These are phyloP conservation scores for Bipolaris victoriae DNA, from an alignment of 2,329 filamentous ascomycete genomes.

Conservation along the genomic window DNA sequence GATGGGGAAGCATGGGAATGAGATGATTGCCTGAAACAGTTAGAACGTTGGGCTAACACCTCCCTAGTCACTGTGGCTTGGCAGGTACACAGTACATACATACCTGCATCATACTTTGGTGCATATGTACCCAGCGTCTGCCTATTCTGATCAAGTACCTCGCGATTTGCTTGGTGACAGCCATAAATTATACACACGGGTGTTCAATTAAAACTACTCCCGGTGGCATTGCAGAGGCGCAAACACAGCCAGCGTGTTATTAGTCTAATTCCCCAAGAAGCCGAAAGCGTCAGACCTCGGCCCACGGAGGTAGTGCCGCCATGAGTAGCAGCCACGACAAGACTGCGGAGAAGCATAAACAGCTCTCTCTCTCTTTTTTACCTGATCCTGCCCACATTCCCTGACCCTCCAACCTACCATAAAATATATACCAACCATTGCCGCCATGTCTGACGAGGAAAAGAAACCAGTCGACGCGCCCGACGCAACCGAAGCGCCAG, in stretches of 20 bases:
- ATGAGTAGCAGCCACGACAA: background rate
- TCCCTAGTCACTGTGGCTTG: background rate
- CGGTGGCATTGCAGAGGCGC: background rate
- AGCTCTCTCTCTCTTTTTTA: slow-evolving; percentile 18
- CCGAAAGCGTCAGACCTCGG: slow-evolving; percentile 23
- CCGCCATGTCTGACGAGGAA: slow-evolving; percentile 40
- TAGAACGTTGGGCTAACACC: background rate
- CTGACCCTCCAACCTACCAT: slow-evolving; percentile 13
- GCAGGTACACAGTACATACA: background rate
- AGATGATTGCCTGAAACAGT: background rate
- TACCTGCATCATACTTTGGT: too few species aligned
- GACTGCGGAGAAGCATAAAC: slow-evolving; percentile 25
- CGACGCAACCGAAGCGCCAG: slow-evolving; percentile 7
- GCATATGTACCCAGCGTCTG: too few species aligned
- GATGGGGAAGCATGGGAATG: too few species aligned
- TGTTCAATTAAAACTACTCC: background rate
- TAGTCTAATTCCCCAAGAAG: background rate
- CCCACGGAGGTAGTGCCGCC: slow-evolving; percentile 8
- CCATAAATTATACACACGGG: too few species aligned
- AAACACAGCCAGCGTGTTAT: background rate
- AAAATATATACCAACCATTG: slow-evolving; percentile 5
- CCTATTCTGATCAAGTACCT: too few species aligned
- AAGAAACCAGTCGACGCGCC: slow-evolving; percentile 47
- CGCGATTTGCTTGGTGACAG: too few species aligned
- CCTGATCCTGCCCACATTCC: slow-evolving; percentile 21